phyloP scores from a whole-genome alignment of 108 stramenopile species.

The Conticribra guillardii region DNA sequence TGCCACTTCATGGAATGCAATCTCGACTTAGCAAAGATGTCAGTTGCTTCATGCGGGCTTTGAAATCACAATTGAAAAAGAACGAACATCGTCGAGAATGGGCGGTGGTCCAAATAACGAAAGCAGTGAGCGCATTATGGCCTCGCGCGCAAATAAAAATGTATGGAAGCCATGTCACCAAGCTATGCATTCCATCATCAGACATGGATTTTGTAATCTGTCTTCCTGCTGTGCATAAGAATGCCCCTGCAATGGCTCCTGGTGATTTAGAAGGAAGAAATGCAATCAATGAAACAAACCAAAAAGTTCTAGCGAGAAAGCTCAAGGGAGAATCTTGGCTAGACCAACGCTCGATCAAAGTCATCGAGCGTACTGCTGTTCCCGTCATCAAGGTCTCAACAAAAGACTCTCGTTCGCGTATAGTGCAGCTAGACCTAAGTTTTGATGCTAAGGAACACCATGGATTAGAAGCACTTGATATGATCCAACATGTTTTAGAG shows the following conservation, averaged over 20 bases:
- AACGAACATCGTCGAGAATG: constrained; percentile 51
- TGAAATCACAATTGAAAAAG: constrained; percentile 56
- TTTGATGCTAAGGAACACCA: constrained; percentile 85
- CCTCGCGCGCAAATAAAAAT: constrained; percentile 84
- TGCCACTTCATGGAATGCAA: constrained; percentile 59
- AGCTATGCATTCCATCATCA: constrained; percentile 84
- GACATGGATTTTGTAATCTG: constrained; percentile 95
- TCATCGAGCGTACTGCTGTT: constrained; percentile 81
- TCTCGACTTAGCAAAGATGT: constrained; percentile 75
- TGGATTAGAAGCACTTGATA: constrained; percentile 72
- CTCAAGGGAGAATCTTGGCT: constrained; percentile 89
- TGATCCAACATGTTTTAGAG: constrained; percentile 60
- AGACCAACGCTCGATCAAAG: constrained; percentile 80
- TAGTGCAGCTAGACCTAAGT: constrained; percentile 79
- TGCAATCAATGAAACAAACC: constrained; percentile 92
- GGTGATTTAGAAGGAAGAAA: constrained; percentile 94
- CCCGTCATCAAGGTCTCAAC: constrained; percentile 87
- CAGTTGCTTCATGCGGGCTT: constrained; percentile 52
- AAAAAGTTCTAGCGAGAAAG: constrained; percentile 89
- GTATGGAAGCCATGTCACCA: constrained; percentile 89
- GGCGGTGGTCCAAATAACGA: constrained; percentile 70
- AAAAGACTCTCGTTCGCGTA: constrained; percentile 76
- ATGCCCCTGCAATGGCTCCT: constrained; percentile 86
- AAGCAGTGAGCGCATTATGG: constrained; percentile 72
- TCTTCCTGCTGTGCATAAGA: constrained; percentile 92